Evolutionary conservation across 192 early-diverging fungal genomes (phyloP).

Genomic region (Dimargaris cristalligena): DNA sequence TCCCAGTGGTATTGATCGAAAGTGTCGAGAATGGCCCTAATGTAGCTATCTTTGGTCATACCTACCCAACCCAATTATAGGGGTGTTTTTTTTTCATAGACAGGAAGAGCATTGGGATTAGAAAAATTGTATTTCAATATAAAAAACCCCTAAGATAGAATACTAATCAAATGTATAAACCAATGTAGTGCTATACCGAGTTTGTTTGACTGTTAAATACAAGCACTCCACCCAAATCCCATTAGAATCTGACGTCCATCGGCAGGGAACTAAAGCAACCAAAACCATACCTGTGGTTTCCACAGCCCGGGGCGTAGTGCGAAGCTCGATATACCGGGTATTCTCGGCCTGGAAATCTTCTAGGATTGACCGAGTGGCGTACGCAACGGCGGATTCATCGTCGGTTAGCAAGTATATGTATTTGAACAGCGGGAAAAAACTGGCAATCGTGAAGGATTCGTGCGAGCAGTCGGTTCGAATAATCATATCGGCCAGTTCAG

Average conservation of each 20-base stretch:
- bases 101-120: no score
- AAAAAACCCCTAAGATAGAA: no score
- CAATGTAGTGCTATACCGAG: no score
- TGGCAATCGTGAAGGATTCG: conserved; percentile 1
- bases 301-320: conserved; percentile 33
- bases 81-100: no score
- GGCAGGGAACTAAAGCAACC: no score
- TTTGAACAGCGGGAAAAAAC: conserved; percentile 39
- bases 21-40: conserved; percentile 19
- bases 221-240: no score
- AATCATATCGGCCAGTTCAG: conserved; percentile 20
- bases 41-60: conserved; percentile 32
- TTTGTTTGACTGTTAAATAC: no score
- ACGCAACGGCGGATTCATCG: conserved; percentile 21
- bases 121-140: no score
- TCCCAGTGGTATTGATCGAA: conserved; percentile 13
- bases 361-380: conserved; percentile 24
- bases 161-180: no score
- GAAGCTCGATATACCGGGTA: conserved; percentile 37
- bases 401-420: conserved; percentile 38
- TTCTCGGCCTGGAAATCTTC: conserved; percentile 34
- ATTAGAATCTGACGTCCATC: no score
- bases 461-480: conserved; percentile 25
- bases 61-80: no score
- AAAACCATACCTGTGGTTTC: conserved; percentile 31